Evolutionary conservation across 352 stramenopile genomes (phyloP).

Genomic region (Saprolegnia diclina): DNA sequence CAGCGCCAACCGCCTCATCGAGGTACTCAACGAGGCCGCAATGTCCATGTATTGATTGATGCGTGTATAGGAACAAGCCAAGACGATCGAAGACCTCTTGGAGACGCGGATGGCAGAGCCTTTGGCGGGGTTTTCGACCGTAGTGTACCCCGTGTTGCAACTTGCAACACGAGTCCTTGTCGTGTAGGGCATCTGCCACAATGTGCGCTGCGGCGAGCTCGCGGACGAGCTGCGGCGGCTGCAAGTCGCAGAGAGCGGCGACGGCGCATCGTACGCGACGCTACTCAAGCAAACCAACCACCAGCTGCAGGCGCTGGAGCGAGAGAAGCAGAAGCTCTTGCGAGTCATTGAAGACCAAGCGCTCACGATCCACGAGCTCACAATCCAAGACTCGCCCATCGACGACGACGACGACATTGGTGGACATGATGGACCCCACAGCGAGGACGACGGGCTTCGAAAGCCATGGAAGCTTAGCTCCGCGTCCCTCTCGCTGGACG

Average conservation of each 20-base stretch:
- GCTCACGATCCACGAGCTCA: slow-evolving; percentile 73
- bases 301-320: slow-evolving; percentile 41
- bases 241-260: background rate
- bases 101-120: slow-evolving; percentile 29
- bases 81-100: slow-evolving; percentile 70
- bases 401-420: slow-evolving; percentile 28
- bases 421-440: background rate
- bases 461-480: background rate
- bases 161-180: background rate
- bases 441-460: background rate
- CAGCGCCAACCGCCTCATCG: slow-evolving; percentile 67
- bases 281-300: slow-evolving; percentile 23
- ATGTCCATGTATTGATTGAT: too few species aligned
- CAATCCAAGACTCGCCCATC: slow-evolving; percentile 43
- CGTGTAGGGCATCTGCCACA: background rate
- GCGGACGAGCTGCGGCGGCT: background rate
- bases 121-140: background rate
- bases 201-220: background rate
- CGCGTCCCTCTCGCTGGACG: background rate
- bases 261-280: background rate
- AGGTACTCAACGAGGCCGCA: too few species aligned
- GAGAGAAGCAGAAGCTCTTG: slow-evolving; percentile 41
- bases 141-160: too few species aligned
- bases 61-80: slow-evolving; percentile 49
- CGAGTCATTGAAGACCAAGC: slow-evolving; percentile 50